Base-by-base conservation (phyloP, 2,329 filamentous ascomycete species). In the Xylariaceae sp. region DNA sequence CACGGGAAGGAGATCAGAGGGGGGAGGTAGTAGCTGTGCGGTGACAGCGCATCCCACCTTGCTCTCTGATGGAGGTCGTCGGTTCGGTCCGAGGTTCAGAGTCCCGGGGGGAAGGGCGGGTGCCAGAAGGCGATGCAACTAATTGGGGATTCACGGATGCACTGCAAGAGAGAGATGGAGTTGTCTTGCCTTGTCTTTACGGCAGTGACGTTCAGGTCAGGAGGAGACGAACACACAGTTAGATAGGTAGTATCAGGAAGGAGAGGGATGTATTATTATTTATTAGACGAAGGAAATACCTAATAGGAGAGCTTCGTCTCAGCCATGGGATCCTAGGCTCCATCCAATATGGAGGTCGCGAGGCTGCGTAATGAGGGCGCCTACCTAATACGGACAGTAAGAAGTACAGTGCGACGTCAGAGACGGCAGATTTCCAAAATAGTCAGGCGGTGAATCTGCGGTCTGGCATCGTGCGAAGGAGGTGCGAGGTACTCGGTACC, bases 41-140 rank as follows among this genome's bases (percentile, higher is more conserved):
- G 59, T 49, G 62, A 61, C 59, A 65, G 58, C 62, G 37, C 65
- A 66, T 66, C 57, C 58, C 62, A 66, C 60, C 51, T 56, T 48
- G 47, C 53, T 53, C 58, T 52, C 58, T 30, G 58, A 39, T 51
- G 23, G 23, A 30, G 23, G 23, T 30, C 23, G 23, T 50, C 49
- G 23, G 23, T 35, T 56, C 58, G 53, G 51, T 51, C 57, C 56
- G 58, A n/a, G 30, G 52, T 64, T 57, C 44, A 39, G 15, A 37
- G 51, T 60, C 50, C 60, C 59, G 57, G 61, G 56, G 49, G 56
- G 53, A 35, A 56, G 55, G 54, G 37, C 48, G 53, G 37, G 17
- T 50, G 51, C 51, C 34, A 23, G 51, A 59, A 48, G 11, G 37
- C 56, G 10, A 61, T 56, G 53, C 23, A 53, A 59, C 57, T 59